A percentile compares a stretch with the other conserved stretches of the same genome.
These are phyloP conservation scores for Paxillus ammoniavirescens DNA, from an alignment of 768 basidiomycete genomes.

Conservation along the genomic window DNA sequence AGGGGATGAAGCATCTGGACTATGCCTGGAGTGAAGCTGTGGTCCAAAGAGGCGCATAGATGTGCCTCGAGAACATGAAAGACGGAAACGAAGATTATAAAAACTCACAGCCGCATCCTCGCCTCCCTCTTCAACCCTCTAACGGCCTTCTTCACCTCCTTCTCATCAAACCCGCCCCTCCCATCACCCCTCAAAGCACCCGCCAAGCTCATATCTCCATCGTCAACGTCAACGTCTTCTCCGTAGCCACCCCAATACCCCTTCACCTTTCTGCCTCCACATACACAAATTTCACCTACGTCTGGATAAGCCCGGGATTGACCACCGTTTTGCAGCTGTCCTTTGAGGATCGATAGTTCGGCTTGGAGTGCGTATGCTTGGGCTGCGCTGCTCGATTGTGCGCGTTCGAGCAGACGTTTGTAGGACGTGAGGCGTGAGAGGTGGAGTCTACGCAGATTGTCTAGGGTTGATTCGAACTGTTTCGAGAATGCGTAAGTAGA, in stretches of 20 bases:
- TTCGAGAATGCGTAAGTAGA: constrained; percentile 4
- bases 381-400: constrained; percentile 75
- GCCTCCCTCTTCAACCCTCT: constrained; percentile 63
- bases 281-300: constrained; percentile 39
- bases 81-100: background rate
- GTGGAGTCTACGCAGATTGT: constrained; percentile 41
- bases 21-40: background rate
- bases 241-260: constrained; percentile 77
- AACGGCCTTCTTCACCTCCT: constrained; percentile 62
- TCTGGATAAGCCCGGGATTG: constrained; percentile 11
- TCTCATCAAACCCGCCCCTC: constrained; percentile 64
- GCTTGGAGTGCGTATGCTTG: constrained; percentile 87
- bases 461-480: constrained; percentile 46
- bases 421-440: constrained; percentile 63
- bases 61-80: background rate
- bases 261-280: constrained; percentile 59
- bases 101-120: constrained; percentile 69
- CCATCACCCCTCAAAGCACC: constrained; percentile 47
- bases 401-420: constrained; percentile 76
- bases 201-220: constrained; percentile 42
- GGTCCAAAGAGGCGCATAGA: background rate
- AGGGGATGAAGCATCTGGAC: background rate
- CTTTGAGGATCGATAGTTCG: constrained; percentile 66
- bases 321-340: constrained; percentile 31
- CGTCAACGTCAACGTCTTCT: constrained; percentile 43